phyloP scores from a whole-genome alignment of 257 asterid species.

The Solanum rostratum region DNA sequence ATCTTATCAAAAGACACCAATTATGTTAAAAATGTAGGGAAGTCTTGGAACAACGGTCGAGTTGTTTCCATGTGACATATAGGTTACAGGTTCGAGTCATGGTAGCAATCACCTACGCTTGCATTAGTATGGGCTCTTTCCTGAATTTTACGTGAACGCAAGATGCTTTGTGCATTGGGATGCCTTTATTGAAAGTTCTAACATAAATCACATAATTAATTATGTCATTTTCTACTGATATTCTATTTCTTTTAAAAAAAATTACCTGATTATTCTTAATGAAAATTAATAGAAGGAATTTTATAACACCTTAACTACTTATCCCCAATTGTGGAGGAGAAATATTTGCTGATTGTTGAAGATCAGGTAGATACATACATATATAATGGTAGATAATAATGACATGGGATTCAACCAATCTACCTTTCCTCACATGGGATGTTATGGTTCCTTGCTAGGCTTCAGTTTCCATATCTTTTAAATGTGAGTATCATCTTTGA shows the following conservation, averaged over 20 bases:
- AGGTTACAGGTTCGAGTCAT: not conserved
- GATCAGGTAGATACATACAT: not conserved
- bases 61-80: not conserved
- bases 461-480: too few relatives aligned
- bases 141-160: not conserved
- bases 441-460: too few relatives aligned
- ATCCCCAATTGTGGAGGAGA: not conserved
- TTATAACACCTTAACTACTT: not conserved
- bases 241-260: too few relatives aligned
- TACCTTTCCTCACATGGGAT: not conserved
- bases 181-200: too few relatives aligned
- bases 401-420: not conserved
- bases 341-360: not conserved
- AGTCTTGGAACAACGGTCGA: not conserved
- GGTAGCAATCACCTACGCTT: not conserved
- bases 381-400: not conserved
- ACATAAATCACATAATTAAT: not conserved
- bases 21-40: not conserved
- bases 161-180: not conserved
- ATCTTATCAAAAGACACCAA: not conserved
- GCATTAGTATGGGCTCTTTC: not conserved
- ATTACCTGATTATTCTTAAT: too few relatives aligned
- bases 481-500: too few relatives aligned
- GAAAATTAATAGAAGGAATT: too few relatives aligned
- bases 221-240: not conserved